A percentile compares a stretch with the other conserved stretches of the same genome.
Conservation (phyloP, 2,329 filamentous ascomycete genomes). For the Clonostachys byssicola region DNA sequence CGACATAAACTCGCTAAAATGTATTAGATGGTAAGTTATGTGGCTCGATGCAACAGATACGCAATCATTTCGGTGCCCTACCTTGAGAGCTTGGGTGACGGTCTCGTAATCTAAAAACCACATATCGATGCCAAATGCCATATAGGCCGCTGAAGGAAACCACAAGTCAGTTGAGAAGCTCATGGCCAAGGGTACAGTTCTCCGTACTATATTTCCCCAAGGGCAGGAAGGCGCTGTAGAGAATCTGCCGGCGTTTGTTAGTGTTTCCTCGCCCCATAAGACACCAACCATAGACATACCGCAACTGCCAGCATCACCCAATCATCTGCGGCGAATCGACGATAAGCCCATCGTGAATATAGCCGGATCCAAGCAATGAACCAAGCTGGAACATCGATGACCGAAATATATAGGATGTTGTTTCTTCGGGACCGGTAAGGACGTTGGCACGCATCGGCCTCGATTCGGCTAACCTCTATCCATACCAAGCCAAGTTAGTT, state of each 20-base stretch:
- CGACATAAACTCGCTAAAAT: constrained; percentile 17
- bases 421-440: constrained; percentile 20
- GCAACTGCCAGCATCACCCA: constrained; percentile 23
- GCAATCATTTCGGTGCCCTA: constrained; percentile 3
- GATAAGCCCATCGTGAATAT: constrained; percentile 24
- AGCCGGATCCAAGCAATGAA: constrained; percentile 27
- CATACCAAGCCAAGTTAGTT: too few relatives aligned
- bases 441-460: constrained; percentile 23
- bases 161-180: too few relatives aligned
- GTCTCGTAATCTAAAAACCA: constrained; percentile 21
- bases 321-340: constrained; percentile 29
- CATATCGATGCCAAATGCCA: constrained; percentile 28
- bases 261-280: too few relatives aligned
- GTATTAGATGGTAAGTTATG: not conserved
- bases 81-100: constrained; percentile 21
- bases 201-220: constrained; percentile 16
- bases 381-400: constrained; percentile 26
- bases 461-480: constrained; percentile 10
- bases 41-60: too few relatives aligned
- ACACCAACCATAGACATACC: too few relatives aligned
- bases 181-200: too few relatives aligned
- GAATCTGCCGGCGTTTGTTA: constrained; percentile 5
- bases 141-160: constrained; percentile 4
- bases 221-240: constrained; percentile 22
- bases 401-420: constrained; percentile 23